Conservation (phyloP, 441 rosid species). For the Populus trichocarpa region DNA sequence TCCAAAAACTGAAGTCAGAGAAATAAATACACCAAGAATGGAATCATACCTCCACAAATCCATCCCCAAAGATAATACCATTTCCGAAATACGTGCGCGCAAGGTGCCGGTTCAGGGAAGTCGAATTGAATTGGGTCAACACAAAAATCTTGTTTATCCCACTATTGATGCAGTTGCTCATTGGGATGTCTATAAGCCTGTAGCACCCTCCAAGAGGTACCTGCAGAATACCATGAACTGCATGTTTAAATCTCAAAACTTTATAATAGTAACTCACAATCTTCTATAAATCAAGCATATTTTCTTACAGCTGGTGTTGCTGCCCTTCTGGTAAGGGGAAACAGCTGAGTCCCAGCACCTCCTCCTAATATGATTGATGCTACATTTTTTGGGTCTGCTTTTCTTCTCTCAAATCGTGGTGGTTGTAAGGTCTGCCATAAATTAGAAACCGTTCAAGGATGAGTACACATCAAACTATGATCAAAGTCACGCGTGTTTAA, state of each 20-base stretch:
- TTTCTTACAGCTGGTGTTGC: slow-evolving; percentile 88
- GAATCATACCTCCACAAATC: slow-evolving; percentile 81
- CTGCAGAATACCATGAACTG: slow-evolving; percentile 34
- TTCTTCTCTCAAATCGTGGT: slow-evolving; percentile 46
- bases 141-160: slow-evolving; percentile 91
- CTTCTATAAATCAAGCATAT: not conserved
- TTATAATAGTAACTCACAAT: not conserved
- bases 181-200: slow-evolving; percentile 85
- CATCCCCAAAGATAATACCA: slow-evolving; percentile 86
- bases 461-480: not conserved
- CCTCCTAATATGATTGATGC: slow-evolving; percentile 93
- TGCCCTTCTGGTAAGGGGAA: slow-evolving; percentile 82
- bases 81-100: slow-evolving; percentile 91
- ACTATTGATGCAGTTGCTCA: slow-evolving; percentile 96
- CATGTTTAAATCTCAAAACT: slow-evolving; percentile 3
- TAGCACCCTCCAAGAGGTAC: slow-evolving; percentile 95
- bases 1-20: not conserved
- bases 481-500: not conserved
- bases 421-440: slow-evolving; percentile 43
- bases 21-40: not conserved
- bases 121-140: slow-evolving; percentile 85
- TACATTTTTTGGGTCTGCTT: slow-evolving; percentile 74
- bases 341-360: slow-evolving; percentile 85
- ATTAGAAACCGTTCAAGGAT: slow-evolving; percentile 5
- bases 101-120: slow-evolving; percentile 89